These are phyloP conservation scores for Vitis cinerea DNA, from an alignment of 164 flowering plant genomes.

Conservation along the genomic window DNA sequence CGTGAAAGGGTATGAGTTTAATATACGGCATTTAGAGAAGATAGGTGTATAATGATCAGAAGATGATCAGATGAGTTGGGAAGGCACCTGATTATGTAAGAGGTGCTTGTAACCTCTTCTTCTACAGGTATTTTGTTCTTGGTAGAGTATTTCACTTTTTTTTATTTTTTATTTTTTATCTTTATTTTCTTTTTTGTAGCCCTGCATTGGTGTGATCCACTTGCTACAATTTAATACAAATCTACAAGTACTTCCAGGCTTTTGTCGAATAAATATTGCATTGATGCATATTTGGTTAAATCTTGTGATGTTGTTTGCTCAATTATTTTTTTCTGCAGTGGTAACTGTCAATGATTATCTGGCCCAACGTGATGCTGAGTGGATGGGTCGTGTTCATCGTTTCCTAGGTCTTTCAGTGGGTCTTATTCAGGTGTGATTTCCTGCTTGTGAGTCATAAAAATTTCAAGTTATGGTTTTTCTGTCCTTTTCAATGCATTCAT, in stretches of 20 bases:
- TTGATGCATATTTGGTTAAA: background rate
- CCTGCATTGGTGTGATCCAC: too few species aligned
- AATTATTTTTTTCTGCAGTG: constrained; percentile 40
- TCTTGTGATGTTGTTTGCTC: background rate
- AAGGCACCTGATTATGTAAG: background rate
- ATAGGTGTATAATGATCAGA: background rate
- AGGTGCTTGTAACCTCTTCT: background rate
- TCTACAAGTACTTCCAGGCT: background rate
- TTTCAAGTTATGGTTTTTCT: background rate
- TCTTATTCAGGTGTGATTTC: constrained; percentile 71
- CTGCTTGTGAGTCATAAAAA: background rate
- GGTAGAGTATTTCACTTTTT: too few species aligned
- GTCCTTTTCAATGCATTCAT: background rate
- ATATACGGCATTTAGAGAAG: too few species aligned
- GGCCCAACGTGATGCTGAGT: constrained; percentile 99
- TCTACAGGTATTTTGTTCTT: too few species aligned
- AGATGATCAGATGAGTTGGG: background rate
- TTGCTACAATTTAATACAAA: too few species aligned
- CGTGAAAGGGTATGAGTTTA: too few species aligned
- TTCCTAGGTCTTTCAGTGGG: constrained; percentile 98
- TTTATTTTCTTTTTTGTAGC: too few species aligned
- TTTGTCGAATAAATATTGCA: background rate
- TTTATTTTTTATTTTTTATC: too few species aligned
- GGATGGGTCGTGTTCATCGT: constrained; percentile 99
- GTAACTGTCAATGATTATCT: constrained; percentile 99